Evolutionary conservation across 1,284 basidiomycete species (phyloP).

Genomic region (Malassezia caprae): DNA sequence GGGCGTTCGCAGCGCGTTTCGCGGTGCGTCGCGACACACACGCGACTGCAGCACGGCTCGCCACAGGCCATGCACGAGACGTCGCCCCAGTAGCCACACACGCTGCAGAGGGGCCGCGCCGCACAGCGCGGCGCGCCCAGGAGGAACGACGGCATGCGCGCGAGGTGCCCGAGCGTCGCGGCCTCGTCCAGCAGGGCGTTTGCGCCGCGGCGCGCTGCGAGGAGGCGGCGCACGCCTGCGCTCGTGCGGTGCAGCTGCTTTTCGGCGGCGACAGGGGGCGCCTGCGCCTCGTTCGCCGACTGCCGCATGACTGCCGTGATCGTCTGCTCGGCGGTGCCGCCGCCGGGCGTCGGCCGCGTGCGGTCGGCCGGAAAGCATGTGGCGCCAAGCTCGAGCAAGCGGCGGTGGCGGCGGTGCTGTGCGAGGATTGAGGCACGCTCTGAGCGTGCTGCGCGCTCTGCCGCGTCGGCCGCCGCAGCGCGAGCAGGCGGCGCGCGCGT

Average conservation of each 20-base stretch:
- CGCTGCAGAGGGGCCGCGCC: conserved; percentile 9
- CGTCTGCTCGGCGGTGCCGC: neutral
- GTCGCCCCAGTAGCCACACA: conserved; percentile 18
- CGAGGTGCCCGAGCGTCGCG: conserved; percentile 4
- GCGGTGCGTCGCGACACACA: conserved; percentile 9
- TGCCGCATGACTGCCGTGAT: conserved; percentile 12
- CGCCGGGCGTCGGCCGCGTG: neutral
- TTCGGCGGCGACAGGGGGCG: conserved; percentile 10
- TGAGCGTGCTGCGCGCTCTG: conserved; percentile 3
- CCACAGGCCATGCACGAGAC: conserved; percentile 10
- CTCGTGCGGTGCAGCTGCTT: conserved; percentile 2
- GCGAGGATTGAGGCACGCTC: conserved; percentile 1
- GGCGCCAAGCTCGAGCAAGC: conserved; percentile 14
- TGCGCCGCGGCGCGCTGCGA: conserved; percentile 15
- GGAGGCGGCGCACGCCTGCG: conserved; percentile 12
- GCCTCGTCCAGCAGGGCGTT: conserved; percentile 16
- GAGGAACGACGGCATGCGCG: conserved; percentile 5
- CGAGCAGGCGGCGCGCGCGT: conserved; percentile 14
- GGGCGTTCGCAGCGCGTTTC: conserved; percentile 17
- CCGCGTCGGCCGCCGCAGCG: neutral
- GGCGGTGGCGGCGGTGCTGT: conserved; percentile 9
- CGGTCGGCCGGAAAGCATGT: conserved; percentile 9
- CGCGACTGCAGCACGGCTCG: conserved; percentile 11
- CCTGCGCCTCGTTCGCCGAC: conserved; percentile 12
- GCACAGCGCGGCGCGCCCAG: conserved; percentile 2